Base-by-base conservation (phyloP, 768 basidiomycete genomes). In the Leccinum obscurum region DNA sequence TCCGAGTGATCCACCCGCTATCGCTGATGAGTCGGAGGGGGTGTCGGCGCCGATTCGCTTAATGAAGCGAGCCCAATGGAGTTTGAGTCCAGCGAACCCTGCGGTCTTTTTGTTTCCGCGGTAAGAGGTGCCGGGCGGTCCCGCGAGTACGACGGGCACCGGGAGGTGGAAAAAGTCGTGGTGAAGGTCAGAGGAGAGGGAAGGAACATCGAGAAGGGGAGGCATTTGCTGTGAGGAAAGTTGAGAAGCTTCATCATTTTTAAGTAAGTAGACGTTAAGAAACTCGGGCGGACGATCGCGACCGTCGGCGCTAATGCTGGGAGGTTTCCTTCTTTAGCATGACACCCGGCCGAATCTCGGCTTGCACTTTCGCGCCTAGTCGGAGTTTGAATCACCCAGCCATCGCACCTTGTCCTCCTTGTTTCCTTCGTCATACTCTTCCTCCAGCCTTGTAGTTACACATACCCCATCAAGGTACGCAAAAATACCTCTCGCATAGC, bases 11-110 rank as follows among this genome's bases (percentile, higher is more conserved):
- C 80, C 83, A 52, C 83, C 84, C 28, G 80, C 83, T 17, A 81
- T 60, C 9, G 79, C 66, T 4, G 84, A 85, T 39, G 82, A 83
- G 46, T 77, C 81, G 5, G 85, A 85, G 11, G 83, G 85, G 1
- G 81, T 76, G n/a, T 81, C 84, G 1, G 82, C 78, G 28, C 85
- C 83, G 34, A 88, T 75, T 35, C 81, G 82, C 62, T 77, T 79
- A 70, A 79, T 78, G 71, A 89, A 78, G 39, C 72, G 77, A 2
- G 76, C 77, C 85, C 82, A 87, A 32, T 79, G 76, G 7, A 76
- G 73, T 46, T 69, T 71, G 60, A 83, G 64, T 22, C 68, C 65
- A 49, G 65, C 71, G 58, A 83, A 74, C 37, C 78, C 76, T 54
- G 77, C 73, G 34, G 73, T 76, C 67, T 75, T 80, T 67, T 68